These are phyloP conservation scores for Neoboletus subvelutipes DNA, from an alignment of 768 basidiomycete species.

Conservation along the genomic window DNA sequence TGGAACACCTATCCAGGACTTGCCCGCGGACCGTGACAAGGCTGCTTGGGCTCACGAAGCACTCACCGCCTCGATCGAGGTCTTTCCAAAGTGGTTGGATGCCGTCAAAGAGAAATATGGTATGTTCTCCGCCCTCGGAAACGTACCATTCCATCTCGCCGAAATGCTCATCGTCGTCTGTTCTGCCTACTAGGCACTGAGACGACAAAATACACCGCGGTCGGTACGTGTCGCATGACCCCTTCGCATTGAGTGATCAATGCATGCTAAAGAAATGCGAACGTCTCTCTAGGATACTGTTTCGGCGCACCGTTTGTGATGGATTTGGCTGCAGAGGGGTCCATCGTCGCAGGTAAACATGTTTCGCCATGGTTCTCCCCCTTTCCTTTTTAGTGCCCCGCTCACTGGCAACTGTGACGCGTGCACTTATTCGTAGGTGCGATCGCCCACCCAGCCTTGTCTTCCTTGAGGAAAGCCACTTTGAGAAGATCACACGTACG, in stretches of 20 bases:
- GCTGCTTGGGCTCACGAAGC: conserved; percentile 38
- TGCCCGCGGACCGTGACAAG: conserved; percentile 34
- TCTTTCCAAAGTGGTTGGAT: conserved; percentile 15
- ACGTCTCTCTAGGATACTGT: background rate
- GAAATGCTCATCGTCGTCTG: background rate
- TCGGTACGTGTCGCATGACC: conserved; percentile 34
- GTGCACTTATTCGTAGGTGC: conserved; percentile 32
- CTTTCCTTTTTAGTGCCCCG: background rate
- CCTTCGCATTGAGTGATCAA: background rate
- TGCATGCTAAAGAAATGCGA: too few species aligned
- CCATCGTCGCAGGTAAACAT: background rate
- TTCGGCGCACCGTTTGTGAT: background rate
- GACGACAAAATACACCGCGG: conserved; percentile 42
- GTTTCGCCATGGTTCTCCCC: background rate
- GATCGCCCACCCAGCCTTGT: conserved; percentile 55
- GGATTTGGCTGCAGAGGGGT: background rate
- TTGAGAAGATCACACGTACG: conserved; percentile 42
- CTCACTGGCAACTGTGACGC: background rate
- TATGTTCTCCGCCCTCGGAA: conserved; percentile 10
- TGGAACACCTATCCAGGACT: conserved; percentile 35
- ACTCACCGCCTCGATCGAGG: conserved; percentile 34
- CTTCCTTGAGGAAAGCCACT: conserved; percentile 51
- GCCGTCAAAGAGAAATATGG: conserved; percentile 49
- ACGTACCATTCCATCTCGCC: background rate
- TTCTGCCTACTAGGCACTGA: conserved; percentile 17